These are phyloP conservation scores for Sphaerulina populicola DNA, from an alignment of 2,329 filamentous ascomycete species.

Conservation along the genomic window DNA sequence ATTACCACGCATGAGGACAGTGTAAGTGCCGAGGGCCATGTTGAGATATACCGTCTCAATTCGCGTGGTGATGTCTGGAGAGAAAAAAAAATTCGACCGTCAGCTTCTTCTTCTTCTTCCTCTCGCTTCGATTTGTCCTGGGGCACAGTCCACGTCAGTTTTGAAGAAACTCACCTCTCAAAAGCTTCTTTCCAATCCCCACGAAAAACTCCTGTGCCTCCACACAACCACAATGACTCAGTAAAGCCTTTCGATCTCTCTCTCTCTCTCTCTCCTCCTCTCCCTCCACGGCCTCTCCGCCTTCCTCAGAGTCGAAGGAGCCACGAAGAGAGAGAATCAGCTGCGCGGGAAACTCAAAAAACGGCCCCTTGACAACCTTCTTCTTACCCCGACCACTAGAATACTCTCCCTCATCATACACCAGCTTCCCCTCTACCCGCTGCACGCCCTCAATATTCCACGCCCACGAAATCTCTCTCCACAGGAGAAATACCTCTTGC, in stretches of 20 bases:
- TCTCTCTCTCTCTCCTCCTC: not conserved
- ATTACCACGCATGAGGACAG: not conserved
- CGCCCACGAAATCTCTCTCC: slow-evolving; percentile 10
- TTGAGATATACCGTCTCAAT: not conserved
- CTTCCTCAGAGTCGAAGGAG: too few species aligned
- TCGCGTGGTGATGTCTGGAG: not conserved
- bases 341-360: not conserved
- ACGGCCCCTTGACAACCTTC: not conserved
- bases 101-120: too few species aligned
- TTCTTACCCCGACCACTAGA: too few species aligned
- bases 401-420: not conserved
- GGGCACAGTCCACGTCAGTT: not conserved
- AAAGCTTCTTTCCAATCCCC: not conserved
- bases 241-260: not conserved
- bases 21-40: not conserved
- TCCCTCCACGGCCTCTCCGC: too few species aligned
- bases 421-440: not conserved
- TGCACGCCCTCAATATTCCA: slow-evolving; percentile 5
- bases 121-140: not conserved
- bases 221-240: not conserved
- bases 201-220: not conserved
- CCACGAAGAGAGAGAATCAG: not conserved
- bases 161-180: not conserved
- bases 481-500: slow-evolving; percentile 12
- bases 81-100: not conserved